Percentiles rank a stretch among this genome's conserved stretches.
These are phyloP conservation scores for Stagonosporopsis vannaccii DNA, from an alignment of 2,329 filamentous ascomycete genomes.

Conservation along the genomic window DNA sequence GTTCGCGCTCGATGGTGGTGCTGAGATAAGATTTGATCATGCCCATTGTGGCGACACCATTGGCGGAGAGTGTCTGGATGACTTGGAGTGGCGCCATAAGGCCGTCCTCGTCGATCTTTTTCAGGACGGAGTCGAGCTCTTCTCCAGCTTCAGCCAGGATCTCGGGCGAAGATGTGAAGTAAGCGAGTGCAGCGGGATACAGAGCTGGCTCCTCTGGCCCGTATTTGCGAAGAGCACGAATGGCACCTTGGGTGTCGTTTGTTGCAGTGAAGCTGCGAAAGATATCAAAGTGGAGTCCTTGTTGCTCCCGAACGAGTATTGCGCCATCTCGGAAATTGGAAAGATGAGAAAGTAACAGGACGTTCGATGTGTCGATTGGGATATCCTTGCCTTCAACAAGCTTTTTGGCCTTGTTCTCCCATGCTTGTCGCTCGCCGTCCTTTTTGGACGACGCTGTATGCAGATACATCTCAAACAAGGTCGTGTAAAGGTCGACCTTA, in stretches of 20 bases:
- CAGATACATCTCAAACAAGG: slow-evolving; percentile 97
- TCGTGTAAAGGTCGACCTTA: slow-evolving; percentile 88
- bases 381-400: slow-evolving; percentile 81
- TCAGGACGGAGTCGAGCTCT: slow-evolving; percentile 80
- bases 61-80: slow-evolving; percentile 84
- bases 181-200: slow-evolving; percentile 89
- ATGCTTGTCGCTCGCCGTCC: slow-evolving; percentile 74
- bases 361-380: slow-evolving; percentile 92
- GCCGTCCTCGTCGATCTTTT: slow-evolving; percentile 86
- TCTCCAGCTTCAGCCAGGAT: slow-evolving; percentile 86
- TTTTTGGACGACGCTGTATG: slow-evolving; percentile 83
- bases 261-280: slow-evolving; percentile 95
- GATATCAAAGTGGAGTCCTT: slow-evolving; percentile 90
- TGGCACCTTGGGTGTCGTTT: slow-evolving; percentile 88
- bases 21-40: slow-evolving; percentile 94
- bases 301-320: slow-evolving; percentile 90
- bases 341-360: slow-evolving; percentile 89
- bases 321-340: slow-evolving; percentile 91
- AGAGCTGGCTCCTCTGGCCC: slow-evolving; percentile 89
- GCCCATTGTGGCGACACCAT: slow-evolving; percentile 91
- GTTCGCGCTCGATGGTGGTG: slow-evolving; percentile 86
- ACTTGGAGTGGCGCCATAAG: slow-evolving; percentile 97
- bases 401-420: slow-evolving; percentile 89
- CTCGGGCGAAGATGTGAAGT: slow-evolving; percentile 84
- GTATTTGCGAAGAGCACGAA: slow-evolving; percentile 89